Conservation (phyloP, 441 rosid genomes). For the Adansonia rubrostipa region DNA sequence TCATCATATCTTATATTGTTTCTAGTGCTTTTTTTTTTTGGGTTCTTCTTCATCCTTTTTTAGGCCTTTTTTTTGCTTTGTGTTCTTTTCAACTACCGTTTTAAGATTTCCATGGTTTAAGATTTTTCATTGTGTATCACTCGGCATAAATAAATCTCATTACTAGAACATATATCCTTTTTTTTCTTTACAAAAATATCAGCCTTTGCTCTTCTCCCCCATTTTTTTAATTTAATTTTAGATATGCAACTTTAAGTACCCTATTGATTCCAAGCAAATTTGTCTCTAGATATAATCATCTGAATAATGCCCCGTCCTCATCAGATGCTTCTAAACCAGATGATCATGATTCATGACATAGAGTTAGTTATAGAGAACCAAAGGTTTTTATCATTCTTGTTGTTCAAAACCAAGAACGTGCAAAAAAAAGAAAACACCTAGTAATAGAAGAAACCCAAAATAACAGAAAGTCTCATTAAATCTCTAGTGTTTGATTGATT, state of each 20-base stretch:
- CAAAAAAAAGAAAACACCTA: not conserved
- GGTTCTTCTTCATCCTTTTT: too few species aligned
- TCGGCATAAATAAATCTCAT: not conserved
- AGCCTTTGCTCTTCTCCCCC: not conserved
- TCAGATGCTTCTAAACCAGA: too few species aligned
- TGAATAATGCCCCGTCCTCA: too few species aligned
- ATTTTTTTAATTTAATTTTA: not conserved
- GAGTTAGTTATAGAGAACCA: not conserved
- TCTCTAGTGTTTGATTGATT: not conserved
- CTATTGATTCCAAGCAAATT: too few species aligned
- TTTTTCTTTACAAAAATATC: not conserved
- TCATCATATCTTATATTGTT: too few species aligned
- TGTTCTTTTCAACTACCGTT: not conserved
- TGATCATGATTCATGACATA: too few species aligned
- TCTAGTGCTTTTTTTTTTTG: not conserved
- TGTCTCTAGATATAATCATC: too few species aligned
- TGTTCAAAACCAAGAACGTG: not conserved
- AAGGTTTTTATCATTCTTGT: not conserved
- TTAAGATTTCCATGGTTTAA: not conserved
- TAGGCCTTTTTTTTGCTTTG: not conserved
- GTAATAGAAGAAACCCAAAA: not conserved
- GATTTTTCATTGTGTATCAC: not conserved
- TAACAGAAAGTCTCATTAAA: not conserved
- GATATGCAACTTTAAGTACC: too few species aligned
- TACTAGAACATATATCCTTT: not conserved